Percentiles rank a stretch among this genome's conserved stretches.
phyloP scores from a whole-genome alignment of 2,329 filamentous ascomycete genomes.

The Botrytis hyacinthi region DNA sequence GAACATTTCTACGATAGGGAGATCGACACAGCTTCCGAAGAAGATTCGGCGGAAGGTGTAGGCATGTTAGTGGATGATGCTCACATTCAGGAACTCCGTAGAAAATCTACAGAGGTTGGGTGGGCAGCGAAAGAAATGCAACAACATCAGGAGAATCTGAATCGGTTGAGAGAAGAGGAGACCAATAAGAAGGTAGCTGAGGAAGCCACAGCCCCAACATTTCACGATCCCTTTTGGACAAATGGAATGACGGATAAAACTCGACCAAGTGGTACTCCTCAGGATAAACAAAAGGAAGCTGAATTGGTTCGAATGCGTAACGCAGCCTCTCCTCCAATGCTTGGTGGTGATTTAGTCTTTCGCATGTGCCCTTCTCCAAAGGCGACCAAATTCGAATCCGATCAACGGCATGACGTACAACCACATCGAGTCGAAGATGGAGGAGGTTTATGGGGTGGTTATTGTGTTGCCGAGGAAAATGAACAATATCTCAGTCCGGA shows the following conservation, averaged over 20 bases:
- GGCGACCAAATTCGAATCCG: constrained; percentile 77
- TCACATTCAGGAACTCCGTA: constrained; percentile 25
- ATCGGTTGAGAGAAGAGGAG: constrained; percentile 37
- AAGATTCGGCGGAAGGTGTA: constrained; percentile 36
- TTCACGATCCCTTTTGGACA: constrained; percentile 39
- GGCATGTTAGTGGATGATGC: constrained; percentile 34
- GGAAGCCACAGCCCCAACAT: constrained; percentile 37
- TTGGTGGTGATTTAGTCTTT: constrained; percentile 77
- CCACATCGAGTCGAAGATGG: constrained; percentile 56
- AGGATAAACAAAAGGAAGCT: constrained; percentile 35
- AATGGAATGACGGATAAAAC: constrained; percentile 38
- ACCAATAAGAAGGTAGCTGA: constrained; percentile 38
- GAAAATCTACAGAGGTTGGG: constrained; percentile 37
- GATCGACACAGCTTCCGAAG: constrained; percentile 37
- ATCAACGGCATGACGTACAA: constrained; percentile 59
- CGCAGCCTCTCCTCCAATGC: constrained; percentile 74
- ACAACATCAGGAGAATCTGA: constrained; percentile 38
- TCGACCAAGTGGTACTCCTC: constrained; percentile 21
- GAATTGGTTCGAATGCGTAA: constrained; percentile 55
- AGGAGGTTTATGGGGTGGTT: constrained; percentile 74
- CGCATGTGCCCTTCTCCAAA: constrained; percentile 80
- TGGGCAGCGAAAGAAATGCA: constrained; percentile 40
- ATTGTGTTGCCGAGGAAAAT: constrained; percentile 50
- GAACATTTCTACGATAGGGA: constrained; percentile 41
- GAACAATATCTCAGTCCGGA: constrained; percentile 39